Conservation (phyloP, 2,329 filamentous ascomycete genomes). For the Penicillium sp. region DNA sequence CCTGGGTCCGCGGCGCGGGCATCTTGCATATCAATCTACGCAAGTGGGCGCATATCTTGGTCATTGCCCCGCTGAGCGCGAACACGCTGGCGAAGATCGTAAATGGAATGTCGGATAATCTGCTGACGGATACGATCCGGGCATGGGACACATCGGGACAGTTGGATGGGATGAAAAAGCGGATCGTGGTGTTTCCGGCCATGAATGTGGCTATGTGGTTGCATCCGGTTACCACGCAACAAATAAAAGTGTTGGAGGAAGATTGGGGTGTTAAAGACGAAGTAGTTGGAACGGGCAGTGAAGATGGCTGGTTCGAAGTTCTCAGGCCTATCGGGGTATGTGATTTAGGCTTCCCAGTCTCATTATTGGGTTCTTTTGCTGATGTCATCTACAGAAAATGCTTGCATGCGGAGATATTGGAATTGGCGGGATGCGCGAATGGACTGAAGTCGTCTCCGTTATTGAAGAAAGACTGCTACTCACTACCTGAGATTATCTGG, state of each 20-base stretch:
- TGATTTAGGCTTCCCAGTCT: not conserved
- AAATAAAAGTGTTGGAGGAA: conserved; percentile 68
- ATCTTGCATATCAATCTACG: conserved; percentile 92
- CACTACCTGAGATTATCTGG: not conserved
- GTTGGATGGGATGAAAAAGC: conserved; percentile 60
- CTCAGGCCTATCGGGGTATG: conserved; percentile 60
- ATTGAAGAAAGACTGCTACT: conserved; percentile 53
- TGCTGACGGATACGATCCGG: conserved; percentile 72
- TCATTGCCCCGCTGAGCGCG: conserved; percentile 79
- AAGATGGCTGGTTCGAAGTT: conserved; percentile 66
- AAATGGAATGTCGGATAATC: conserved; percentile 73
- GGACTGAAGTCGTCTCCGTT: conserved; percentile 69
- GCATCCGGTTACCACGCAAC: conserved; percentile 76
- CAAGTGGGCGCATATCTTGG: conserved; percentile 76
- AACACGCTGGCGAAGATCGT: conserved; percentile 85
- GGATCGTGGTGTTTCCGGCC: conserved; percentile 73
- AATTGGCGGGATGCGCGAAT: conserved; percentile 79
- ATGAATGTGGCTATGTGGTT: conserved; percentile 94
- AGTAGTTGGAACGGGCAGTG: conserved; percentile 47
- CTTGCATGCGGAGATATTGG: conserved; percentile 86
- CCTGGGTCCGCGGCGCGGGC: conserved; percentile 75
- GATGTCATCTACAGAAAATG: conserved; percentile 57
- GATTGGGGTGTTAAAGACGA: conserved; percentile 66
- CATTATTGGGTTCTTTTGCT: not conserved
- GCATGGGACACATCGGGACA: conserved; percentile 82